Percentiles rank a stretch among this genome's conserved stretches.
These are phyloP conservation scores for Dacryopinax spathularia DNA, from an alignment of 768 basidiomycete genomes.

Conservation along the genomic window DNA sequence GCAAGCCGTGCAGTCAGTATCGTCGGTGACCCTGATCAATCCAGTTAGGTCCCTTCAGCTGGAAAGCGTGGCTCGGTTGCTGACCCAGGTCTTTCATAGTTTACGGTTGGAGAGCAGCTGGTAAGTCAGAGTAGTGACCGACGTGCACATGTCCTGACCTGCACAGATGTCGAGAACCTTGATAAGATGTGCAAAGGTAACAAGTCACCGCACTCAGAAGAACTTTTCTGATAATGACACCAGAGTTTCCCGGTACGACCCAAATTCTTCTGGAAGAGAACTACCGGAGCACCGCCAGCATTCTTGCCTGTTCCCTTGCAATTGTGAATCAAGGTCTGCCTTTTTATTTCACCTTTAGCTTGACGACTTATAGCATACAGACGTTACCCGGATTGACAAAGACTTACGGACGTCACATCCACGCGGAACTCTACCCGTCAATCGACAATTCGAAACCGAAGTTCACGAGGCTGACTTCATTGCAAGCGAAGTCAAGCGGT, in stretches of 20 bases:
- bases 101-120: slow-evolving; percentile 75
- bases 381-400: slow-evolving; percentile 62
- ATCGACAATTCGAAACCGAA: slow-evolving; percentile 40
- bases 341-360: background rate
- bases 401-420: slow-evolving; percentile 56
- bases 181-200: slow-evolving; percentile 51
- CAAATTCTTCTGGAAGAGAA: slow-evolving; percentile 74
- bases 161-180: slow-evolving; percentile 50
- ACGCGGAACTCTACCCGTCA: slow-evolving; percentile 41
- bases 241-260: slow-evolving; percentile 50
- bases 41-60: too few species aligned
- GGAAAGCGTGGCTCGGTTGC: too few species aligned
- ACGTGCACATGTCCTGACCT: background rate
- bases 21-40: slow-evolving; percentile 86
- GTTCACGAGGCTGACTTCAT: slow-evolving; percentile 56
- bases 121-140: slow-evolving; percentile 11
- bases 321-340: slow-evolving; percentile 64
- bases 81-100: slow-evolving; percentile 28
- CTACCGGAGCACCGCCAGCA: slow-evolving; percentile 69
- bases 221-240: background rate
- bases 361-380: slow-evolving; percentile 26
- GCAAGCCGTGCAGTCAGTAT: slow-evolving; percentile 47
- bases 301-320: slow-evolving; percentile 56
- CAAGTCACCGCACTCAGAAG: slow-evolving; percentile 13
- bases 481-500: slow-evolving; percentile 60